Evolutionary conservation across 352 stramenopile genomes (phyloP).

Genomic region (Phytophthora pluvialis): DNA sequence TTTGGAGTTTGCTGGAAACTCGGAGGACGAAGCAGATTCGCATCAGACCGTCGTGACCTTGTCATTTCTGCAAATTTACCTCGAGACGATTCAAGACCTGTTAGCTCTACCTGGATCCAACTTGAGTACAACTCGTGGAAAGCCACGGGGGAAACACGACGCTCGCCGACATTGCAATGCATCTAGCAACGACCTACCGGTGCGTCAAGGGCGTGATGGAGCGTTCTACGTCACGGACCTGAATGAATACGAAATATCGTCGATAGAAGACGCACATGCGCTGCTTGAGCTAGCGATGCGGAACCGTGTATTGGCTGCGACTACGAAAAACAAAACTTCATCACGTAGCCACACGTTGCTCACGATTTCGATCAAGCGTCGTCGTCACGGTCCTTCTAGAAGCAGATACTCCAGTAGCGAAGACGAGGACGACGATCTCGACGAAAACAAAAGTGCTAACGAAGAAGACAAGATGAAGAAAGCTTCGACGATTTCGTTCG

Average conservation of each 20-base stretch:
- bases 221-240: constrained; percentile 70
- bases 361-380: constrained; percentile 54
- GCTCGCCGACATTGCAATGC: background rate
- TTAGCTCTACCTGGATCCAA: constrained; percentile 33
- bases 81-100: constrained; percentile 77
- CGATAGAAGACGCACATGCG: constrained; percentile 52
- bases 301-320: constrained; percentile 65
- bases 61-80: constrained; percentile 80
- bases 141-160: constrained; percentile 1
- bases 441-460: background rate
- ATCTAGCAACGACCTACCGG: constrained; percentile 42
- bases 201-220: constrained; percentile 50
- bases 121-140: constrained; percentile 7
- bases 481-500: constrained; percentile 64
- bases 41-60: constrained; percentile 41
- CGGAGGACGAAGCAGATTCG: constrained; percentile 6
- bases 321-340: constrained; percentile 67
- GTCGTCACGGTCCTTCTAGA: constrained; percentile 3
- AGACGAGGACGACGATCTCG: constrained; percentile 21
- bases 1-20: constrained; percentile 37
- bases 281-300: constrained; percentile 54
- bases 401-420: constrained; percentile 18
- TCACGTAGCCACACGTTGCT: constrained; percentile 77
- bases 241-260: constrained; percentile 56
- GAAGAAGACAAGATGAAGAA: constrained; percentile 8